These are phyloP conservation scores for Amaranthus cruentus DNA, from an alignment of 148 eudicot species.

Conservation along the genomic window DNA sequence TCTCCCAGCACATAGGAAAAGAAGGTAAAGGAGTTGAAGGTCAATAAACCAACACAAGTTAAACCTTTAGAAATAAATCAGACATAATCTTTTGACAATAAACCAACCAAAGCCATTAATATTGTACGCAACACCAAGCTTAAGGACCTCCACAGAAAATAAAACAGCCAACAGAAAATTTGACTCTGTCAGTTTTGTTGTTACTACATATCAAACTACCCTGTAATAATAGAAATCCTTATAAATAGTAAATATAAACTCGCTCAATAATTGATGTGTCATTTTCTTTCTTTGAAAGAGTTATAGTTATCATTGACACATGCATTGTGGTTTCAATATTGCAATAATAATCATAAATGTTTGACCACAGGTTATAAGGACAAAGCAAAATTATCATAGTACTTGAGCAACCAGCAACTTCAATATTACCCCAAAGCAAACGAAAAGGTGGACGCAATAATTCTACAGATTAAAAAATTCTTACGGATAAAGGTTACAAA, in stretches of 20 bases:
- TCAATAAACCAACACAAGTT: neutral
- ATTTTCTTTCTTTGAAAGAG: constrained; percentile 72
- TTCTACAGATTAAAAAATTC: constrained; percentile 18
- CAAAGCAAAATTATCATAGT: neutral
- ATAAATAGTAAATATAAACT: constrained; percentile 21
- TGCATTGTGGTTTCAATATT: constrained; percentile 93
- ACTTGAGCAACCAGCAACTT: neutral
- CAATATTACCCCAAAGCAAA: neutral
- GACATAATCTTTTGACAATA: neutral
- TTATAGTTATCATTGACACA: constrained; percentile 88
- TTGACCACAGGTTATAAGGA: neutral
- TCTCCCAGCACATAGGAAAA: neutral
- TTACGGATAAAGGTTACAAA: constrained; percentile 93
- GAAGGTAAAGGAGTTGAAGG: neutral
- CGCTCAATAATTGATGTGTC: constrained; percentile 65
- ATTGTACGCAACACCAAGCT: neutral
- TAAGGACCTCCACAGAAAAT: neutral
- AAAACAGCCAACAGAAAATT: neutral
- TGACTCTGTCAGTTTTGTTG: neutral
- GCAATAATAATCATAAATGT: constrained; percentile 17
- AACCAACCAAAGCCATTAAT: constrained; percentile 1
- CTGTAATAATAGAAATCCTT: neutral
- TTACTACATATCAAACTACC: neutral
- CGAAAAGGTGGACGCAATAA: neutral
- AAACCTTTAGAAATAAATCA: neutral